Conservation (phyloP, 345 rosid genomes). For the Excoecaria agallocha region DNA sequence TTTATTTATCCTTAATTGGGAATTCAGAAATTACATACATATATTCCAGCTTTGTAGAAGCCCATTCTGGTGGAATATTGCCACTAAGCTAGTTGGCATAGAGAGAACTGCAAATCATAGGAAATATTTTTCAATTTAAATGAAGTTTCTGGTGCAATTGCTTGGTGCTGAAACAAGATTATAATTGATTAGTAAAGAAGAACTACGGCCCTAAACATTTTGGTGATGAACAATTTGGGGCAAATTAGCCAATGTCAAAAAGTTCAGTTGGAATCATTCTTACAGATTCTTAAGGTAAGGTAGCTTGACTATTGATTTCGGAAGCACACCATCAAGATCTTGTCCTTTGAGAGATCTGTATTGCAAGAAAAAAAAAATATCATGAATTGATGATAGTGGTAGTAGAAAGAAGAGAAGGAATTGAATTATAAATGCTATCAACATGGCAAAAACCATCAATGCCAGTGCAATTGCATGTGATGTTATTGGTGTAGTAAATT, state of each 20-base stretch:
- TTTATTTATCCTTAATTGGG: background rate
- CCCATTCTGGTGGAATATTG: conserved; percentile 45
- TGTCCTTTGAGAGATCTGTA: background rate
- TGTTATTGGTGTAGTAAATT: conserved; percentile 17
- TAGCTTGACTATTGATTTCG: background rate
- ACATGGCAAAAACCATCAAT: conserved; percentile 26
- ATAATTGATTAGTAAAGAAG: no score
- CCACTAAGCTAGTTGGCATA: conserved; percentile 29
- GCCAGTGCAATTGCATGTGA: conserved; percentile 31
- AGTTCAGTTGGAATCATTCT: background rate
- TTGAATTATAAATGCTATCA: conserved; percentile 15
- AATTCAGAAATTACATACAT: conserved; percentile 19
- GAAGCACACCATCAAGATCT: background rate
- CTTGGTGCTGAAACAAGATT: background rate
- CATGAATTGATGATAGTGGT: background rate
- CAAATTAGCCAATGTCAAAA: no score
- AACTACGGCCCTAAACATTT: no score
- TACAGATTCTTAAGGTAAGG: conserved; percentile 2
- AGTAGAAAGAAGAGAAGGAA: background rate
- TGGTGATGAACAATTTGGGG: no score
- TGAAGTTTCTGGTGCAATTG: background rate
- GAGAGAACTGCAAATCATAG: background rate
- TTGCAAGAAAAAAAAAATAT: background rate
- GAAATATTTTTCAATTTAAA: background rate
- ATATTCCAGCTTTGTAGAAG: conserved; percentile 29